Conservation (phyloP, 352 stramenopile species). For the Blastocystis hominis region DNA sequence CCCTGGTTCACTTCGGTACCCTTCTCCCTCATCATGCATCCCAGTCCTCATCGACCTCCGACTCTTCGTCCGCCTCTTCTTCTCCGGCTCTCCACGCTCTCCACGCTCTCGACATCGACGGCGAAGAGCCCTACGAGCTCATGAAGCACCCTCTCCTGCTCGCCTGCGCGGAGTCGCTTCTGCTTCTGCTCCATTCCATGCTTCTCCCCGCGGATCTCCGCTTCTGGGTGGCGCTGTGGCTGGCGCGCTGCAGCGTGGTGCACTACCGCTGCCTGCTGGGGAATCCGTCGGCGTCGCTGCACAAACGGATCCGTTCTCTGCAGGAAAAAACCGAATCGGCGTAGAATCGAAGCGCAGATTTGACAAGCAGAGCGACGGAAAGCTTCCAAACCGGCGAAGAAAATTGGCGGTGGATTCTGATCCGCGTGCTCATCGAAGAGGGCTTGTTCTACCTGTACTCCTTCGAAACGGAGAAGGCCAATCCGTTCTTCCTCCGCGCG, state of each 20-base stretch:
- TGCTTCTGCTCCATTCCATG: not conserved
- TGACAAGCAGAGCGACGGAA: not conserved
- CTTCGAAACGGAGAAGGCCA: slow-evolving; percentile 42
- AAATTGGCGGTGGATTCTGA: not conserved
- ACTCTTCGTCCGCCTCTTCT: not conserved
- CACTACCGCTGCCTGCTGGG: slow-evolving; percentile 32
- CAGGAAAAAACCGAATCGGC: not conserved
- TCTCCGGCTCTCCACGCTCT: not conserved
- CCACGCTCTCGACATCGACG: slow-evolving; percentile 21
- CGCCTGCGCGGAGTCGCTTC: not conserved
- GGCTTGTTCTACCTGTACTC: slow-evolving; percentile 32
- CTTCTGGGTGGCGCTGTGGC: not conserved
- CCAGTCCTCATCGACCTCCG: not conserved
- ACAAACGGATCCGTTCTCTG: not conserved
- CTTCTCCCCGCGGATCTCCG: not conserved
- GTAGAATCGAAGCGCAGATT: not conserved
- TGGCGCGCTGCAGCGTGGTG: not conserved
- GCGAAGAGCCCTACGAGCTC: slow-evolving; percentile 6
- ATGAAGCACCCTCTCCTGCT: slow-evolving; percentile 28
- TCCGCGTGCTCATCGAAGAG: slow-evolving; percentile 6
- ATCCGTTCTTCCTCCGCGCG: slow-evolving; percentile 20
- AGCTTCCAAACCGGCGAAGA: not conserved
- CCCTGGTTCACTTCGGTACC: slow-evolving; percentile 11
- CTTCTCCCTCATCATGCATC: not conserved
- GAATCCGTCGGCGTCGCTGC: not conserved